These are phyloP conservation scores for Ehretia macrophylla DNA, from an alignment of 257 asterid species.

Conservation along the genomic window DNA sequence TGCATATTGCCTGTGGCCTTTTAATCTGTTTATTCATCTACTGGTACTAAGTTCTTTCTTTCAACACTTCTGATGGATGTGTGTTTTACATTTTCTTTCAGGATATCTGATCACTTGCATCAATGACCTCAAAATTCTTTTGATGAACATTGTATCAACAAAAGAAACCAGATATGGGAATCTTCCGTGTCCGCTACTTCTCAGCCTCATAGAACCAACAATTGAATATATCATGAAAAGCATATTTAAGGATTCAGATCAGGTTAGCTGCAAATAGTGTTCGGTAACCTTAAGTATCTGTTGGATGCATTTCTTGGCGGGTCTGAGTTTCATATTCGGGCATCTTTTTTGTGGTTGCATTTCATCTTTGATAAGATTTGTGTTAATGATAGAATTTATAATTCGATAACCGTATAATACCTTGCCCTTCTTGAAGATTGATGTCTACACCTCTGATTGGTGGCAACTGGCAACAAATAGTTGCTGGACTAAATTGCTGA, in stretches of 20 bases:
- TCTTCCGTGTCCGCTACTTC: constrained; percentile 36
- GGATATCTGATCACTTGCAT: constrained; percentile 64
- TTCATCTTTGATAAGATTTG: not conserved
- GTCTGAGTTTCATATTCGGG: too few relatives aligned
- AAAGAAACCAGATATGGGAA: constrained; percentile 30
- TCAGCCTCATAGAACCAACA: constrained; percentile 67
- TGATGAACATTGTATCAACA: constrained; percentile 32
- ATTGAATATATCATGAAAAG: constrained; percentile 60
- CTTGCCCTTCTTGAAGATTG: too few relatives aligned
- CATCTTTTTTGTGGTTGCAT: not conserved
- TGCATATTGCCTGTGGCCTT: not conserved
- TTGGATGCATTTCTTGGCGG: constrained; percentile 4
- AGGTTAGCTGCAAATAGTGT: constrained; percentile 43
- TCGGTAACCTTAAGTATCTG: constrained; percentile 16
- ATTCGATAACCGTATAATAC: too few relatives aligned
- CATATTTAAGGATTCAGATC: constrained; percentile 55
- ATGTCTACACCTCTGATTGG: too few relatives aligned
- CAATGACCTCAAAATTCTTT: constrained; percentile 57
- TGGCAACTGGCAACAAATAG: too few relatives aligned
- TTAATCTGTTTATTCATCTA: not conserved
- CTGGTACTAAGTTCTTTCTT: not conserved
- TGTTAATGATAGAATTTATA: too few relatives aligned
- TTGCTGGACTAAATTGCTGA: too few relatives aligned
- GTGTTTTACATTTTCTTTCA: constrained; percentile 30
- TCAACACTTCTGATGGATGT: not conserved